Conservation (phyloP, 208 protist species). For the Phytomonas sp. region DNA sequence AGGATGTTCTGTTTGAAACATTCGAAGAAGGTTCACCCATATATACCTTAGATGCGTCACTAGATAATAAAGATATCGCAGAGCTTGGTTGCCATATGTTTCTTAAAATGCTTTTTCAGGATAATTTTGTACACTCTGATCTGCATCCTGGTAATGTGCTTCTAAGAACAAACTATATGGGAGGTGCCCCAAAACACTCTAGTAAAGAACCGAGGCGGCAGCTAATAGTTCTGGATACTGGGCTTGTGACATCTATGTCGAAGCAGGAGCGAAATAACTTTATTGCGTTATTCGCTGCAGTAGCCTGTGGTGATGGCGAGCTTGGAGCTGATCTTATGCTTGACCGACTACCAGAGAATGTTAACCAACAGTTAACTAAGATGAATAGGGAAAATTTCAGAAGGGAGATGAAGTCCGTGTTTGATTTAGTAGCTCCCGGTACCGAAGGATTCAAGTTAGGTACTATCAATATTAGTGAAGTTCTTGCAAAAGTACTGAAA, state of each 20-base stretch:
- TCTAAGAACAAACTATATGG: constrained; percentile 39
- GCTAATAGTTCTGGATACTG: constrained; percentile 85
- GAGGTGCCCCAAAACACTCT: constrained; percentile 8
- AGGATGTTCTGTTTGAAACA: constrained; percentile 81
- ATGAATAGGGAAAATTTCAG: constrained; percentile 33
- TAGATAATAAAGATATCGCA: constrained; percentile 57
- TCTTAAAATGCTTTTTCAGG: constrained; percentile 92
- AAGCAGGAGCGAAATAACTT: constrained; percentile 87
- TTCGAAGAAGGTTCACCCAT: constrained; percentile 81
- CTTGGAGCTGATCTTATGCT: constrained; percentile 89
- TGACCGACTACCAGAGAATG: constrained; percentile 46
- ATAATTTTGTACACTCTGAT: constrained; percentile 94
- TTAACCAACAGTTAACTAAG: constrained; percentile 11
- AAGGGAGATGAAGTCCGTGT: constrained; percentile 63
- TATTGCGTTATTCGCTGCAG: constrained; percentile 86
- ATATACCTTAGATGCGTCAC: constrained; percentile 29
- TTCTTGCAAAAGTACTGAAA: constrained; percentile 69
- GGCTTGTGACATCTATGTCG: constrained; percentile 83
- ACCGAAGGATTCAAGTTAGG: constrained; percentile 73
- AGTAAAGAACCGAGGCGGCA: constrained; percentile 30
- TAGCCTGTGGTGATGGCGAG: constrained; percentile 80
- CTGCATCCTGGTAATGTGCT: constrained; percentile 91
- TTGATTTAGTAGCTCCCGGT: constrained; percentile 66
- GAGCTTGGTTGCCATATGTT: constrained; percentile 87
- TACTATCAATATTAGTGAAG: constrained; percentile 69